These are phyloP conservation scores for Aspergillus jensenii DNA, from an alignment of 2,329 filamentous ascomycete genomes.

Conservation along the genomic window DNA sequence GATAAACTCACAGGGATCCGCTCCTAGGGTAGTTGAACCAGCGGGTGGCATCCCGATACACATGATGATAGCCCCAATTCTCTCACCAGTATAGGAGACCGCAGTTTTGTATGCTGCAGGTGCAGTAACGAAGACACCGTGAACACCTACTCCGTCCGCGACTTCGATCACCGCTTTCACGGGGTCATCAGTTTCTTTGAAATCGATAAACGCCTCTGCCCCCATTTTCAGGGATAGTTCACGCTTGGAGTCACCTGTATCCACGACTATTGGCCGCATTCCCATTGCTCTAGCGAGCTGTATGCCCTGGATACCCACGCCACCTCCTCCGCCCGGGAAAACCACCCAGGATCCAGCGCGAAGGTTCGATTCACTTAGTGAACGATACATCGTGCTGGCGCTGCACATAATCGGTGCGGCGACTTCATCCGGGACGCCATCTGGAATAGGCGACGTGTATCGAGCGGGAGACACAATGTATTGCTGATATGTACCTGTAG, in stretches of 20 bases:
- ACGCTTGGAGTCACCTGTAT: constrained; percentile 51
- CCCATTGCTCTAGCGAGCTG: constrained; percentile 57
- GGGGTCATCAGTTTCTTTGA: constrained; percentile 40
- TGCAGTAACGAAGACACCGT: constrained; percentile 46
- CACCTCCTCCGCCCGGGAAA: constrained; percentile 47
- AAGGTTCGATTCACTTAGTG: constrained; percentile 53
- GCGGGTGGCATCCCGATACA: constrained; percentile 45
- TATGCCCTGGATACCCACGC: constrained; percentile 59
- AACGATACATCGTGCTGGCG: constrained; percentile 58
- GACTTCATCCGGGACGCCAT: constrained; percentile 55
- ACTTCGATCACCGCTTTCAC: constrained; percentile 46
- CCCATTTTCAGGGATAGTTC: constrained; percentile 50
- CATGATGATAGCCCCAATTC: constrained; percentile 53
- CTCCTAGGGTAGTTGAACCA: constrained; percentile 20
- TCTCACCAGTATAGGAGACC: constrained; percentile 36
- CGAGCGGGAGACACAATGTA: constrained; percentile 58
- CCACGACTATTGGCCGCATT: constrained; percentile 56
- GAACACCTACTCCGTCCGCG: constrained; percentile 48
- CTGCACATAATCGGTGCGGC: constrained; percentile 63
- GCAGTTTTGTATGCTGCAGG: constrained; percentile 43
- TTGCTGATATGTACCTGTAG: constrained; percentile 56
- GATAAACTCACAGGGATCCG: constrained; percentile 27
- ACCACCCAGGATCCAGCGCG: constrained; percentile 54
- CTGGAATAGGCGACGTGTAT: constrained; percentile 56
- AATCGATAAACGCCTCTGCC: constrained; percentile 58